phyloP scores from a whole-genome alignment of 495 filamentous ascomycete species.

The Pyrenula massariospora region DNA sequence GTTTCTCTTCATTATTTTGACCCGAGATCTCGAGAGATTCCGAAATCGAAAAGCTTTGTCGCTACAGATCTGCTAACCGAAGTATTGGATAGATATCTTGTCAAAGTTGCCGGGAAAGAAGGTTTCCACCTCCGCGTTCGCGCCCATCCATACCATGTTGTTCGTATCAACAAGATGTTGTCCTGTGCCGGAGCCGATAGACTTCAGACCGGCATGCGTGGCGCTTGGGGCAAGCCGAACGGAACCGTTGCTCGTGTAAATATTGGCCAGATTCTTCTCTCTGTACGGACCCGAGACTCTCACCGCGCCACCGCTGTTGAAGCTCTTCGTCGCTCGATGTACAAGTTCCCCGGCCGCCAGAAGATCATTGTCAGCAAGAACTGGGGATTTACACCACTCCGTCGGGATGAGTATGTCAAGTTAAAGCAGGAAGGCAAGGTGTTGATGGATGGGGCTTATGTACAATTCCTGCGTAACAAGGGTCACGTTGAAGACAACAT shows the following conservation, averaged over 20 bases:
- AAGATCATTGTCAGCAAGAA: slow-evolving; percentile 99
- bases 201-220: slow-evolving; percentile 99
- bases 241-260: slow-evolving; percentile 96
- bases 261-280: slow-evolving; percentile 97
- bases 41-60: background rate
- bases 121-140: slow-evolving; percentile 97
- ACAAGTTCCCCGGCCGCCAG: slow-evolving; percentile 99
- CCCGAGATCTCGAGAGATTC: background rate
- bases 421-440: slow-evolving; percentile 82
- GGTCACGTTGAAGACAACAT: slow-evolving; percentile 80
- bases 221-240: slow-evolving; percentile 98
- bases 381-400: slow-evolving; percentile 98
- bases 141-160: slow-evolving; percentile 97
- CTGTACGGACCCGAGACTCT: slow-evolving; percentile 87
- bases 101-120: slow-evolving; percentile 97
- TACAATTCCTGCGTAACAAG: slow-evolving; percentile 92
- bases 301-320: slow-evolving; percentile 89
- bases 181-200: slow-evolving; percentile 99
- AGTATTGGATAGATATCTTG: slow-evolving; percentile 64
- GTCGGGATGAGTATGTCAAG: slow-evolving; percentile 90
- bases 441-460: slow-evolving; percentile 94
- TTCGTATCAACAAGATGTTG: slow-evolving; percentile 99
- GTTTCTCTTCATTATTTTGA: background rate
- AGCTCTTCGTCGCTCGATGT: slow-evolving; percentile 95
- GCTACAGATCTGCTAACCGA: background rate